A percentile compares a stretch with the other conserved stretches of the same genome.
These are phyloP conservation scores for Protomyces inundatus DNA, from an alignment of 1,139 yeast genomes.

Conservation along the genomic window DNA sequence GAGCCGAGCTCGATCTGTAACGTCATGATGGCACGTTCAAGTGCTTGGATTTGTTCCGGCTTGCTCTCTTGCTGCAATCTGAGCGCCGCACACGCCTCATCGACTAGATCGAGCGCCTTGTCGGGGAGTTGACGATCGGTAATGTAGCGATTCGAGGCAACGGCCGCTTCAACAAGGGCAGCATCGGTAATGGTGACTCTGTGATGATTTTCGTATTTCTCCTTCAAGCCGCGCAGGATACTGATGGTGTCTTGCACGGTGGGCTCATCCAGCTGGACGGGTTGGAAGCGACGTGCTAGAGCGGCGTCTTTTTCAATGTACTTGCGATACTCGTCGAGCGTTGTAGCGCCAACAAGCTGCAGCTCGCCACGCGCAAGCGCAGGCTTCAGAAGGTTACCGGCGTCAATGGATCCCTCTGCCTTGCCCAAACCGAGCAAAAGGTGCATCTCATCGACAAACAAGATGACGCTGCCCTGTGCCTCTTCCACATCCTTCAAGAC, in stretches of 20 bases:
- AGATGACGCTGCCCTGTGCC: conserved; percentile 67
- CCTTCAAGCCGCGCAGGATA: conserved; percentile 86
- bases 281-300: conserved; percentile 83
- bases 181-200: conserved; percentile 95
- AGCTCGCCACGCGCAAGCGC: conserved; percentile 88
- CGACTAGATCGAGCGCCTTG: conserved; percentile 77
- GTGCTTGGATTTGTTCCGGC: conserved; percentile 86
- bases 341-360: conserved; percentile 95
- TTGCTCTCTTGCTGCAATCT: conserved; percentile 93
- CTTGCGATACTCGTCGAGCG: conserved; percentile 77
- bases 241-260: conserved; percentile 86
- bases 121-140: conserved; percentile 91
- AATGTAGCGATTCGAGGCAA: conserved; percentile 81
- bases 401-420: conserved; percentile 93
- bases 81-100: conserved; percentile 93
- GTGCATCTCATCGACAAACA: conserved; percentile 91
- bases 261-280: conserved; percentile 86
- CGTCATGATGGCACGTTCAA: conserved; percentile 88
- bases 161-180: conserved; percentile 90
- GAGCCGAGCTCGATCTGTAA: conserved; percentile 92
- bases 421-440: conserved; percentile 87
- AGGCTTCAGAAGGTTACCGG: conserved; percentile 87
- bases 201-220: conserved; percentile 92
- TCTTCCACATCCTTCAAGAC: conserved; percentile 85
- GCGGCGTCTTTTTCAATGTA: conserved; percentile 92